These are phyloP conservation scores for Parmelia sp. DNA, from an alignment of 495 filamentous ascomycete species.

Conservation along the genomic window DNA sequence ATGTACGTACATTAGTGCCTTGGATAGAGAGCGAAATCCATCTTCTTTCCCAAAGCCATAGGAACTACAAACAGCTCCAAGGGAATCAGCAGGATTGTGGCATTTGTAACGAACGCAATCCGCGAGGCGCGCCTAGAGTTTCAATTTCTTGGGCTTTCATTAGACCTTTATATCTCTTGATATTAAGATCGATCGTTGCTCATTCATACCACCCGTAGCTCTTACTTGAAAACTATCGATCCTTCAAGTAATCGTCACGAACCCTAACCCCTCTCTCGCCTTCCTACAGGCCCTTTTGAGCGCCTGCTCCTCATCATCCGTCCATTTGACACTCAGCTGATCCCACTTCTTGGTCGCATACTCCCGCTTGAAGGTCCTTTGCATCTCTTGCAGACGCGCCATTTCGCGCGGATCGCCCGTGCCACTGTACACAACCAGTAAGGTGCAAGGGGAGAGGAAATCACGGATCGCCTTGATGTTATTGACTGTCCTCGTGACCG, in stretches of 20 bases:
- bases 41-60: too few relatives aligned
- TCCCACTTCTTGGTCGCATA: conserved; percentile 80
- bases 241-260: conserved; percentile 66
- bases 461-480: conserved; percentile 67
- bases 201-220: too few relatives aligned
- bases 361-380: conserved; percentile 67
- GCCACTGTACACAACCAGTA: conserved; percentile 82
- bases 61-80: too few relatives aligned
- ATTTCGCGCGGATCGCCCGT: conserved; percentile 82
- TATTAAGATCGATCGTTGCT: too few relatives aligned
- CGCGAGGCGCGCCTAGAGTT: too few relatives aligned
- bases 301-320: conserved; percentile 75
- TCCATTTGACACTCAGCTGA: conserved; percentile 81
- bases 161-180: neutral
- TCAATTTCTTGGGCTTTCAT: neutral
- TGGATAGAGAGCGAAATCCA: too few relatives aligned
- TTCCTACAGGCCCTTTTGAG: conserved; percentile 60
- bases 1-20: too few relatives aligned
- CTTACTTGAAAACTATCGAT: too few relatives aligned
- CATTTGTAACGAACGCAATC: too few relatives aligned
- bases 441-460: conserved; percentile 72
- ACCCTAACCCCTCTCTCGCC: conserved; percentile 73
- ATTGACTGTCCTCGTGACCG: conserved; percentile 43
- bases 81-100: too few relatives aligned
- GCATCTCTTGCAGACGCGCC: conserved; percentile 63